Base-by-base conservation (phyloP, 2,329 filamentous ascomycete genomes). In the Talaromyces atroroseus region DNA sequence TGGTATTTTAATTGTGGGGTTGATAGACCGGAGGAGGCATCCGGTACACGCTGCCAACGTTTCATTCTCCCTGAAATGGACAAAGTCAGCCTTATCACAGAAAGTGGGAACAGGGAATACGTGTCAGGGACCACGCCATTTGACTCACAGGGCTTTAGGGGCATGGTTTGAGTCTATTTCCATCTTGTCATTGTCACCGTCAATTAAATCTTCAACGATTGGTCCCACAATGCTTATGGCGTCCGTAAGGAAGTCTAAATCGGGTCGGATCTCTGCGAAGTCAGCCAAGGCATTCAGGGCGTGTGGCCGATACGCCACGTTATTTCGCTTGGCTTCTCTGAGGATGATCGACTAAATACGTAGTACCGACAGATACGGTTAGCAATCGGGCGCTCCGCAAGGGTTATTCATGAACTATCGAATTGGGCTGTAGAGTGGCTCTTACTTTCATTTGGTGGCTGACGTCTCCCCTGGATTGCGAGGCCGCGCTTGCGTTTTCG, bases 261-360 rank as follows among this genome's bases (percentile, higher is more conserved):
- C 87, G 23, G 80, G 78, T 48, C 88, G 80, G 14, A 82, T 82
- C 38, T 81, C 80, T n/a, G 84, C 82, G 64, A 92, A 88, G 54
- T 84, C 80, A 66, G 89, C 91, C 5, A 96, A 76, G 34, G 83
- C 85, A 54, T 77, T 76, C 60, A 96, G 82, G 0, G 89, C 89
- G 70, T 89, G 80, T 20, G 87, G 86, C 14, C 89, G 84, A 71
- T 97, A 99, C 7, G 79, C 78, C n/a, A 85, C 82, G 66, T 96
- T 96, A 67, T 92, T 92, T 32, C 94, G 83, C 76, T 94, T 96
- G 8, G 91, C 91, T 79, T 99, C 94, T 57, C 92, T 83, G 16
- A 92, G 71, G 5, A 83, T 82, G 61, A 96, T 87, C 5, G 60
- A 65, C 80, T 92, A 59, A 53, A 53, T 51, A 34, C 8, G 14